Percentiles rank a stretch among this genome's conserved stretches.
Conservation (phyloP, 805 yeast species). For the Ogataea minuta region DNA sequence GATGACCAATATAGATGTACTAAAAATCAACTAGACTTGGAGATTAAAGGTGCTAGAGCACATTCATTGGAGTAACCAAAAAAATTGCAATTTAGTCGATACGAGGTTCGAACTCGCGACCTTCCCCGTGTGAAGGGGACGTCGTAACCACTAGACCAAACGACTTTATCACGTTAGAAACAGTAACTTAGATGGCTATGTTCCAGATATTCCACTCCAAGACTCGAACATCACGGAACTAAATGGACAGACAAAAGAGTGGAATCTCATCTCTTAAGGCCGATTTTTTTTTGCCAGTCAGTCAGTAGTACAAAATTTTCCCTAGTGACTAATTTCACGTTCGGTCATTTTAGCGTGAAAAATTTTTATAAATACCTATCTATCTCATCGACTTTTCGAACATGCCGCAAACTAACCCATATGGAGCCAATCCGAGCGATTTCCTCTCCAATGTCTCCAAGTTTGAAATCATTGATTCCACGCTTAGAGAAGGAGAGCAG, state of each 20-base stretch:
- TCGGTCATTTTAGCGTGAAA: conserved; percentile 19
- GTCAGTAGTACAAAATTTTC: not conserved
- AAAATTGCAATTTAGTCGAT: conserved; percentile 31
- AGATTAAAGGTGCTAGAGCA: too few species aligned
- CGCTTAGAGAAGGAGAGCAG: conserved; percentile 97
- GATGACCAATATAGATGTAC: not conserved
- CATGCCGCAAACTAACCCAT: conserved; percentile 59
- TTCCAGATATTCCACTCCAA: too few species aligned
- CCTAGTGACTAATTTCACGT: not conserved
- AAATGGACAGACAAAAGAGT: too few species aligned
- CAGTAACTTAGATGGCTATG: not conserved
- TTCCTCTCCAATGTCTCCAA: conserved; percentile 82
- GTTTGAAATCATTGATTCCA: conserved; percentile 91
- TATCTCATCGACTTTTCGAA: conserved; percentile 1
- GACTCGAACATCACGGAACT: too few species aligned
- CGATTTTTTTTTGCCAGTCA: not conserved
- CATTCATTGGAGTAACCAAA: too few species aligned
- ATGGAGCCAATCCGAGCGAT: conserved; percentile 95
- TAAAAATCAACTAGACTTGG: not conserved
- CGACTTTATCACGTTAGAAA: conserved; percentile 26
- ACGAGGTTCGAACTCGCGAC: conserved; percentile 43
- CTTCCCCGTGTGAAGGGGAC: conserved; percentile 42
- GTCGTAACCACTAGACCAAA: conserved; percentile 42
- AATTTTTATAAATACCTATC: conserved; percentile 10
- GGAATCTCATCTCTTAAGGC: too few species aligned